Base-by-base conservation (phyloP, 495 filamentous ascomycete genomes). In the Parathielavia hyrcaniae region DNA sequence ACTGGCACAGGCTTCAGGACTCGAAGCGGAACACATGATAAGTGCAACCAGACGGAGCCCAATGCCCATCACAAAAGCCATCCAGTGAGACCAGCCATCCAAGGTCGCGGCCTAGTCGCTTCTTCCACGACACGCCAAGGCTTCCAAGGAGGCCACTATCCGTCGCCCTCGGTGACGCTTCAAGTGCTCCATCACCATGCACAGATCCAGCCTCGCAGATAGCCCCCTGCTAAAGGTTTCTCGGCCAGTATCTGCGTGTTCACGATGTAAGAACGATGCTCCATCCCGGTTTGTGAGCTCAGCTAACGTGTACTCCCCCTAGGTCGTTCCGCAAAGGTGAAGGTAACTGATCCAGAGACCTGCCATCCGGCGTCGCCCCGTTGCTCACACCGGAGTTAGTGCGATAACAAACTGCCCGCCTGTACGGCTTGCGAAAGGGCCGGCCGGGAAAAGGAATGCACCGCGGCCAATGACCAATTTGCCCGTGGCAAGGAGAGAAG, bases 391-490 rank as follows among this genome's bases (percentile, higher is more conserved):
- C 36, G 51, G 39, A 39, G 14, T 16, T 61, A 87, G 81, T 97
- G 92, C 61, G 92, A 97, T 75, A 91, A 91, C 52, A 96, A 95
- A 68, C 77, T 97, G 17, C 92, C 92, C 14, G 88, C 90, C 19
- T 97, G 92, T 67, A 90, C 89, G 16, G 90, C 92, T 22, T 96
- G 92, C 64, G 91, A 95, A 68, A 87, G 87, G 67, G 86, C 86
- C 9, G 88, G 88, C 41, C 87, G 86, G 53, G 83, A 84, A 43
- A 81, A 78, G 61, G 88, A 89, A 60, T 97, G 92, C 69, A 92
- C 90, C n/a, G 88, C 89, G 39, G 89, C 91, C 2, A 96, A 89
- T 58, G 92, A 96, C 66, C 88, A 95, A 70, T 96, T 96, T 70
- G 90, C 91, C 14, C 82, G 87, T 56, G 92, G 92, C 26, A 96